Evolutionary conservation across 164 flowering plant genomes (phyloP).

Genomic region (Nymphaea colorata): DNA sequence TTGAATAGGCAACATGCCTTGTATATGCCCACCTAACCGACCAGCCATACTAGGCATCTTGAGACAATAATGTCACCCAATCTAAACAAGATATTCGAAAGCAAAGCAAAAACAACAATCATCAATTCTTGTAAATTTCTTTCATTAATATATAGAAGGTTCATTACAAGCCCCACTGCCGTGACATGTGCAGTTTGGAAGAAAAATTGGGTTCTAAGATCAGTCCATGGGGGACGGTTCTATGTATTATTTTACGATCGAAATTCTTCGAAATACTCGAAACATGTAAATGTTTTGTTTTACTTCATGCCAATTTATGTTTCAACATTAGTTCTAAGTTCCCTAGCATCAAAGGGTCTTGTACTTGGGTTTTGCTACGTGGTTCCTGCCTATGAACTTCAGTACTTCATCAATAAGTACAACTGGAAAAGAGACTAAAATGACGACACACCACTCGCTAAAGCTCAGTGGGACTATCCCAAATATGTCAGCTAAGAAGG

Average conservation of each 20-base stretch:
- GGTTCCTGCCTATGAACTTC: slow-evolving; percentile 44
- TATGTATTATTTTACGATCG: background rate
- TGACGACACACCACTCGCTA: slow-evolving; percentile 69
- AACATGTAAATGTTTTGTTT: too few relatives aligned
- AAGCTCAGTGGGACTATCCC: slow-evolving; percentile 55
- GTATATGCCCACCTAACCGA: too few relatives aligned
- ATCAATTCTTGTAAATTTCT: background rate
- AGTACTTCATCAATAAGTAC: slow-evolving; percentile 67
- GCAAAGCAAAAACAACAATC: background rate
- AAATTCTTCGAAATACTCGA: background rate
- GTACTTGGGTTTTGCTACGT: slow-evolving; percentile 25
- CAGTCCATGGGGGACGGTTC: background rate
- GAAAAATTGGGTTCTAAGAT: background rate
- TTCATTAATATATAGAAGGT: background rate
- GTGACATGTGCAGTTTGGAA: background rate
- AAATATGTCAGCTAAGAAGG: slow-evolving; percentile 69
- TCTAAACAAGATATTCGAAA: too few relatives aligned
- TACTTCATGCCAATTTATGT: background rate
- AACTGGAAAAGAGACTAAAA: slow-evolving; percentile 67
- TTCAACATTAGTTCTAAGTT: background rate
- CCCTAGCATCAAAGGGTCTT: background rate
- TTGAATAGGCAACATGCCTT: too few relatives aligned
- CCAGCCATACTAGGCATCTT: too few relatives aligned
- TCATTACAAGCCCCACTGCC: background rate
- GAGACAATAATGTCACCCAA: too few relatives aligned